These are phyloP conservation scores for Aspergillus phoenicis DNA, from an alignment of 2,329 filamentous ascomycete species.

Conservation along the genomic window DNA sequence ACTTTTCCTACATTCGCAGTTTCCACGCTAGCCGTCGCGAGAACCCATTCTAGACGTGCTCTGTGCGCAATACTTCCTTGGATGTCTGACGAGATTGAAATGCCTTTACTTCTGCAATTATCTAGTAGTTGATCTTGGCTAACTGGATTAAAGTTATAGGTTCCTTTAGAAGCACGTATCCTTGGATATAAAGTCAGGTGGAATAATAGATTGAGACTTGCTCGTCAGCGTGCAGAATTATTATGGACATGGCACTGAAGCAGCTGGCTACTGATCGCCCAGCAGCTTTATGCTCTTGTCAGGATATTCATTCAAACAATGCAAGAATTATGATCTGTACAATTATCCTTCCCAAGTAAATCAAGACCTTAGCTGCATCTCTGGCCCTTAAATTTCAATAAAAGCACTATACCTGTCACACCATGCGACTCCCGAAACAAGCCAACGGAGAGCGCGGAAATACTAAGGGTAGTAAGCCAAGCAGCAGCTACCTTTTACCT, in stretches of 20 bases:
- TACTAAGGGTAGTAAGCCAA: neutral
- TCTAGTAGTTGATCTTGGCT: neutral
- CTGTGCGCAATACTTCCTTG: slow-evolving; percentile 44
- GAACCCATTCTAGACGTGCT: slow-evolving; percentile 37
- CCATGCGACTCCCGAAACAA: slow-evolving; percentile 3
- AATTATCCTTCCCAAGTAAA: neutral
- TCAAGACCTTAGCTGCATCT: neutral
- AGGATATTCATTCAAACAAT: neutral
- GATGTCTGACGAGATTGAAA: slow-evolving; percentile 36
- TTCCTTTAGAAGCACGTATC: neutral
- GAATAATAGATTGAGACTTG: neutral
- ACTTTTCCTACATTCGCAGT: slow-evolving; percentile 47
- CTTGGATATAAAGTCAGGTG: neutral
- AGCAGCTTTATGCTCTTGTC: neutral
- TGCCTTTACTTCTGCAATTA: neutral
- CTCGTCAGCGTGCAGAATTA: too few species aligned
- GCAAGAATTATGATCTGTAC: neutral
- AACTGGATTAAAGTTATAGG: neutral
- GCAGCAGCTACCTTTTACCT: neutral
- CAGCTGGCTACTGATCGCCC: neutral
- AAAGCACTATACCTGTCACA: slow-evolving; percentile 1
- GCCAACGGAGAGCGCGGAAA: slow-evolving; percentile 5
- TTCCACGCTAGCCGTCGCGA: slow-evolving; percentile 44
- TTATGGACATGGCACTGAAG: neutral
- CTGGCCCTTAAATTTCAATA: neutral